Conservation (phyloP, 345 rosid species). For the Melastoma malabathricum region DNA sequence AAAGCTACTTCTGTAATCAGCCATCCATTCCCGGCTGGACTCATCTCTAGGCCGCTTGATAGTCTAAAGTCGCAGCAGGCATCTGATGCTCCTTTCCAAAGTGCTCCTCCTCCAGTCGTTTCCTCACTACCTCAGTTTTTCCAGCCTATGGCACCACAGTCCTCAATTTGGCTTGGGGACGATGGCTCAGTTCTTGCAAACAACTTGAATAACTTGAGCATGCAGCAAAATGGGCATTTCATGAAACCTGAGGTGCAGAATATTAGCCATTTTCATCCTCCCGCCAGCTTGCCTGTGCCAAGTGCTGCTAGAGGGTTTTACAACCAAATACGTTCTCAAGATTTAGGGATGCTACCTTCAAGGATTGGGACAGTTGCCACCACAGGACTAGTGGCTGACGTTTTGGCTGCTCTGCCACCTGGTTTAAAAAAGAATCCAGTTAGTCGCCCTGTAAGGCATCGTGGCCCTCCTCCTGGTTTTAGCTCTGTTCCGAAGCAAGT, state of each 20-base stretch:
- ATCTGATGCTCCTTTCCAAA: conserved; percentile 34
- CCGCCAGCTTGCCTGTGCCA: conserved; percentile 18
- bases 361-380: conserved; percentile 28
- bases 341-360: conserved; percentile 33
- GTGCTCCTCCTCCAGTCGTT: conserved; percentile 10
- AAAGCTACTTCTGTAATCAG: conserved; percentile 23
- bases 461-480: conserved; percentile 97
- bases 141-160: conserved; percentile 29
- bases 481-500: conserved; percentile 44
- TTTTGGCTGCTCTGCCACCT: conserved; percentile 23
- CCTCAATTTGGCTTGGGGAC: conserved; percentile 44
- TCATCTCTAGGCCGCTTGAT: conserved; percentile 29
- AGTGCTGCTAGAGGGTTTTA: conserved; percentile 5
- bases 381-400: conserved; percentile 33
- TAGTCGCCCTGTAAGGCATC: conserved; percentile 59
- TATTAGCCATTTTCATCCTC: conserved; percentile 19
- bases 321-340: conserved; percentile 29
- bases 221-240: conserved; percentile 45
- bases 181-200: conserved; percentile 39
- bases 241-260: conserved; percentile 35
- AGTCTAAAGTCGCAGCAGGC: conserved; percentile 17
- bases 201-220: conserved; percentile 39
- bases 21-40: conserved; percentile 23
- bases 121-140: conserved; percentile 13
- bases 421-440: conserved; percentile 53